These are phyloP conservation scores for Candida dajiaensis DNA, from an alignment of 805 yeast genomes.

Conservation along the genomic window DNA sequence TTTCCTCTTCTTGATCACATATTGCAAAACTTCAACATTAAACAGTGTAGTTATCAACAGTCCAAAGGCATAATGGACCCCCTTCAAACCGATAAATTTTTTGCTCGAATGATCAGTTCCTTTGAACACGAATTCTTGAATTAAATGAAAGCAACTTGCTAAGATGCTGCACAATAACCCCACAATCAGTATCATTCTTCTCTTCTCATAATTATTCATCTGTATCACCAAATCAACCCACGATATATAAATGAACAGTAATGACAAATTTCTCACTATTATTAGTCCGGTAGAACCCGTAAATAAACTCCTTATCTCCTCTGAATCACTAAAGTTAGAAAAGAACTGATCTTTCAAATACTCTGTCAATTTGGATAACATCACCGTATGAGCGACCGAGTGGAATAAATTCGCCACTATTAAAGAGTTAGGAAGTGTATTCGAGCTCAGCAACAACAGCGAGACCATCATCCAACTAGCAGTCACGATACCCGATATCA, in stretches of 20 bases:
- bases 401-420: slow-evolving; percentile 52
- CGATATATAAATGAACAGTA: slow-evolving; percentile 43
- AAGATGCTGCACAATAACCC: slow-evolving; percentile 29
- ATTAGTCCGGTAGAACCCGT: slow-evolving; percentile 32
- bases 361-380: slow-evolving; percentile 39
- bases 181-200: slow-evolving; percentile 23
- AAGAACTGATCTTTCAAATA: slow-evolving; percentile 46
- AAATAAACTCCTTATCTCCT: slow-evolving; percentile 32
- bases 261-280: slow-evolving; percentile 35
- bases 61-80: slow-evolving; percentile 25
- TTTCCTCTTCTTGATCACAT: slow-evolving; percentile 31
- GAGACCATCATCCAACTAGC: slow-evolving; percentile 68
- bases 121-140: slow-evolving; percentile 12
- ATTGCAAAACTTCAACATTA: slow-evolving; percentile 31
- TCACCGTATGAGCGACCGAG: slow-evolving; percentile 48
- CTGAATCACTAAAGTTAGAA: slow-evolving; percentile 47
- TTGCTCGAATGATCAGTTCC: slow-evolving; percentile 1
- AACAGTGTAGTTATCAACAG: slow-evolving; percentile 26
- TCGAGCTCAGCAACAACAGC: slow-evolving; percentile 47
- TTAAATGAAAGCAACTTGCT: slow-evolving; percentile 22
- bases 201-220: slow-evolving; percentile 27
- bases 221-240: slow-evolving; percentile 47
- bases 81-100: slow-evolving; percentile 16
- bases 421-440: slow-evolving; percentile 52
- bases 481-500: slow-evolving; percentile 48